Conservation (phyloP, 2,329 filamentous ascomycete genomes). For the Apiospora koreana region DNA sequence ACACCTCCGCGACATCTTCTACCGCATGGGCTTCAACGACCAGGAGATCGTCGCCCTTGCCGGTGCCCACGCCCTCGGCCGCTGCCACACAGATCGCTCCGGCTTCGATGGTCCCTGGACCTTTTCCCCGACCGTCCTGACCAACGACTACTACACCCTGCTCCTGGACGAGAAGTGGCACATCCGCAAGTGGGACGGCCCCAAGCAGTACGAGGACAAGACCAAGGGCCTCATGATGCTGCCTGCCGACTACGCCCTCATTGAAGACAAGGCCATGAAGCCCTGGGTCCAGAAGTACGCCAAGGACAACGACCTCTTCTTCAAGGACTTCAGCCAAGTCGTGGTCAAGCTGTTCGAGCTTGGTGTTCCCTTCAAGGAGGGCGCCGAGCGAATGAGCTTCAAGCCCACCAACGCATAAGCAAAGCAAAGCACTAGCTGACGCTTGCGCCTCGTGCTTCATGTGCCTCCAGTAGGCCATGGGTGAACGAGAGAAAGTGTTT, state of each 20-base stretch:
- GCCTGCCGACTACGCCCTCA: constrained; percentile 83
- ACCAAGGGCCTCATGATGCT: constrained; percentile 92
- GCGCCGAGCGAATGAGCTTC: constrained; percentile 62
- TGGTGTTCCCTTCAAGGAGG: constrained; percentile 81
- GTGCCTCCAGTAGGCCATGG: not conserved
- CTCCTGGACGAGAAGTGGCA: constrained; percentile 91
- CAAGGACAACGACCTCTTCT: constrained; percentile 88
- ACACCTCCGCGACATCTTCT: constrained; percentile 90
- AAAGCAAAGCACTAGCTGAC: not conserved
- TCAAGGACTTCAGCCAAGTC: constrained; percentile 85
- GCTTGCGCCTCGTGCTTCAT: not conserved
- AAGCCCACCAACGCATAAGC: constrained; percentile 53
- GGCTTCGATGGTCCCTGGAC: constrained; percentile 91
- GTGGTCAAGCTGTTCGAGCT: constrained; percentile 87
- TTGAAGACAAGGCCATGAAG: constrained; percentile 89
- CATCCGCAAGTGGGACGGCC: constrained; percentile 88
- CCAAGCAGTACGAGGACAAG: constrained; percentile 81
- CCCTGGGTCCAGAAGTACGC: constrained; percentile 83
- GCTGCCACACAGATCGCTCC: constrained; percentile 85
- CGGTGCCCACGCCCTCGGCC: constrained; percentile 84
- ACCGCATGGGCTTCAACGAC: constrained; percentile 97
- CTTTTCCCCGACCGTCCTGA: constrained; percentile 86
- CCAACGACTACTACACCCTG: constrained; percentile 92
- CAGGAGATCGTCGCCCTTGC: constrained; percentile 90
- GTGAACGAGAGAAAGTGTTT: not conserved